A percentile compares a stretch with the other conserved stretches of the same genome.
Conservation (phyloP, 345 rosid species). For the Salix purpurea region DNA sequence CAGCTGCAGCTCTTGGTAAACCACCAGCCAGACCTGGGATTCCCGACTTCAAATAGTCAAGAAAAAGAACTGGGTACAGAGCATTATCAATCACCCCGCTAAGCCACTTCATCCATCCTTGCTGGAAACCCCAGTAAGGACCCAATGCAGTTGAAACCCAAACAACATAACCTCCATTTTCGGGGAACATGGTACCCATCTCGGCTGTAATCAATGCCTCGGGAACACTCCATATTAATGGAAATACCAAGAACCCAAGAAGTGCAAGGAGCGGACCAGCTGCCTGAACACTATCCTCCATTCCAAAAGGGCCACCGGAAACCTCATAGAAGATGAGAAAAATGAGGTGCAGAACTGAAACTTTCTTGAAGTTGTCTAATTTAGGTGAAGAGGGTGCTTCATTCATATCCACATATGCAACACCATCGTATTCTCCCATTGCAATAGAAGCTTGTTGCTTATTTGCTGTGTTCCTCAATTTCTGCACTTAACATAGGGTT, state of each 20-base stretch:
- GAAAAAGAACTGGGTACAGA: constrained; percentile 67
- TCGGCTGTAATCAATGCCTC: constrained; percentile 77
- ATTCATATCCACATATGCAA: constrained; percentile 25
- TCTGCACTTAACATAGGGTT: constrained; percentile 33
- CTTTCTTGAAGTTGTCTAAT: constrained; percentile 36
- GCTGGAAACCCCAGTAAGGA: constrained; percentile 78
- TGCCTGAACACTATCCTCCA: constrained; percentile 70
- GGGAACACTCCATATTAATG: constrained; percentile 74
- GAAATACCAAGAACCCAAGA: constrained; percentile 60
- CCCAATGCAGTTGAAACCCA: constrained; percentile 76
- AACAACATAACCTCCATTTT: constrained; percentile 79
- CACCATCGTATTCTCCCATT: constrained; percentile 19
- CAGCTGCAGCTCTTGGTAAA: constrained; percentile 42
- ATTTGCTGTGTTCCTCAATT: constrained; percentile 24
- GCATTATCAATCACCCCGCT: constrained; percentile 80
- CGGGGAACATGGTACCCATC: constrained; percentile 84
- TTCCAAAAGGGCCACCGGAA: constrained; percentile 77
- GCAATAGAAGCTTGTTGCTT: constrained; percentile 14
- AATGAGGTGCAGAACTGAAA: constrained; percentile 60
- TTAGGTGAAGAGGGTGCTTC: constrained; percentile 34
- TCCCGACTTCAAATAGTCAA: constrained; percentile 59
- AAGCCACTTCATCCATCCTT: constrained; percentile 86
- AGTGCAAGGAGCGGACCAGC: constrained; percentile 76
- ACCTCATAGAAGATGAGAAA: constrained; percentile 68
- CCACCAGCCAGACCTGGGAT: constrained; percentile 56